phyloP scores from a whole-genome alignment of 2,329 filamentous ascomycete genomes.

The Colletotrichum sp. region DNA sequence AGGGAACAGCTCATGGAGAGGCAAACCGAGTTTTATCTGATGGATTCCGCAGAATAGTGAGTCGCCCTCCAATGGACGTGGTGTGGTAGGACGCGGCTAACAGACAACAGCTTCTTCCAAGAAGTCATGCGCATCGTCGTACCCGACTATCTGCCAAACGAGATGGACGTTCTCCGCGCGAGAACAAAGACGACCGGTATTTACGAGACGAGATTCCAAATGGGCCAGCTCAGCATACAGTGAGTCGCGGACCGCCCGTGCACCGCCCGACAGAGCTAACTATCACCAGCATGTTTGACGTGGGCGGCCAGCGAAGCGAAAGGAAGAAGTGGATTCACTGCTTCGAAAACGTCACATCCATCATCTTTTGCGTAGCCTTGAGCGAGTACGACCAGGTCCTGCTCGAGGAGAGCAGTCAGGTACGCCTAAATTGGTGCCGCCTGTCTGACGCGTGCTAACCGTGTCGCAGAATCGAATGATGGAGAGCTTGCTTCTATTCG shows the following conservation, averaged over 20 bases:
- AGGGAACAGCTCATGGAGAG: conserved; percentile 86
- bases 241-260: conserved; percentile 52
- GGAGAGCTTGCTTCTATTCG: conserved; percentile 95
- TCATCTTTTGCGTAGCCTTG: conserved; percentile 97
- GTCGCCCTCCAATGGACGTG: conserved; percentile 32
- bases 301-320: conserved; percentile 95
- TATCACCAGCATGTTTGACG: conserved; percentile 91
- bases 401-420: conserved; percentile 95
- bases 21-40: conserved; percentile 97
- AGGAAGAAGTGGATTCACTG: conserved; percentile 99
- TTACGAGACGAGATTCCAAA: conserved; percentile 97
- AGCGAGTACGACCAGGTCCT: conserved; percentile 99
- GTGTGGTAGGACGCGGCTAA: conserved; percentile 24
- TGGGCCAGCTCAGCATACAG: conserved; percentile 99
- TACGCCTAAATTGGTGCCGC: conserved; percentile 44
- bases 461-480: conserved; percentile 93
- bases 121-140: conserved; percentile 85
- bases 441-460: conserved; percentile 20
- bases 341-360: conserved; percentile 99
- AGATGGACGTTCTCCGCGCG: conserved; percentile 93
- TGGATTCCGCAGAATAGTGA: conserved; percentile 99
- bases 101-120: conserved; percentile 81
- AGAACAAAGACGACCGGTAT: conserved; percentile 99
- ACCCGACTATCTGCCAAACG: conserved; percentile 86
- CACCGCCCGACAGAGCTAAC: background rate